Evolutionary conservation across 164 flowering plant species (phyloP).

Genomic region (Paratinospora sagittata): DNA sequence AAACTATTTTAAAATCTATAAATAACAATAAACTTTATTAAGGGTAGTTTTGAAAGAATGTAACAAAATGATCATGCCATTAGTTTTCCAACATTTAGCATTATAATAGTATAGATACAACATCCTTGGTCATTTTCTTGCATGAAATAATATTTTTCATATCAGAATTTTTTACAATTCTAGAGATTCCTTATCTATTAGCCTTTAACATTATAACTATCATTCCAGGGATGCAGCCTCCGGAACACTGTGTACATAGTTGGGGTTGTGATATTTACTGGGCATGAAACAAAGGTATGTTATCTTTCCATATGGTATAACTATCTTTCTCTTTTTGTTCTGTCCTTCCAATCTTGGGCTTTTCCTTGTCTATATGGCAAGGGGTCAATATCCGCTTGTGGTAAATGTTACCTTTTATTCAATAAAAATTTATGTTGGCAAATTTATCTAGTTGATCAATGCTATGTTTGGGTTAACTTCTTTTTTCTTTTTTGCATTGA

Average conservation of each 20-base stretch:
- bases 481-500: too few relatives aligned
- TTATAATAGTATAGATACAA: too few relatives aligned
- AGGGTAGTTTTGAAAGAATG: too few relatives aligned
- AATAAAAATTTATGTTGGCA: not conserved
- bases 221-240: slow-evolving; percentile 88
- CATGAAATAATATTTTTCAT: too few relatives aligned
- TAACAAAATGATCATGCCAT: too few relatives aligned
- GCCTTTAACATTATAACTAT: not conserved
- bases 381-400: not conserved
- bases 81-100: too few relatives aligned
- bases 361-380: not conserved
- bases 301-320: not conserved
- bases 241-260: slow-evolving; percentile 88
- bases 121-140: too few relatives aligned
- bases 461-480: not conserved
- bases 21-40: too few relatives aligned
- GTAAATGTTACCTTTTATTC: not conserved
- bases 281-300: slow-evolving; percentile 93
- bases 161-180: too few relatives aligned
- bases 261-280: slow-evolving; percentile 83
- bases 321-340: not conserved
- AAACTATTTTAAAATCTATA: too few relatives aligned
- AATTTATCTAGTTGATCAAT: not conserved
- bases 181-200: not conserved
- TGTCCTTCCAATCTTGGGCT: not conserved